Percentiles rank a stretch among this genome's conserved stretches.
These are phyloP conservation scores for Ogataea pini DNA, from an alignment of 805 yeast genomes.

Conservation along the genomic window DNA sequence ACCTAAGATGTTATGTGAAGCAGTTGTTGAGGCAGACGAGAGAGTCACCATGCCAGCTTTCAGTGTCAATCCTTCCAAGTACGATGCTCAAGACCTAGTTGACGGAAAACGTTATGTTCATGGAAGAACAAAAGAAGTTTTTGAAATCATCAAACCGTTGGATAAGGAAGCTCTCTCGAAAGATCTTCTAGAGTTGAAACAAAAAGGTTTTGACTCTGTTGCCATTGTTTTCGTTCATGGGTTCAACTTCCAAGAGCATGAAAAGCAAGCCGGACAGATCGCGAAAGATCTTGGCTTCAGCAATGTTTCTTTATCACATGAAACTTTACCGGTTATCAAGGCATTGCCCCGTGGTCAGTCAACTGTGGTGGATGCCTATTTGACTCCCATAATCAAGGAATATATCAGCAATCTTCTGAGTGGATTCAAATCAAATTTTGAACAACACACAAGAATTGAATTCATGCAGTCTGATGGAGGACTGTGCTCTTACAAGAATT, in stretches of 20 bases:
- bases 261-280: conserved; percentile 34
- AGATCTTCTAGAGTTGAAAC: conserved; percentile 29
- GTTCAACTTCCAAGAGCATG: conserved; percentile 41
- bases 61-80: conserved; percentile 24
- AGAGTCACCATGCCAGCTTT: conserved; percentile 28
- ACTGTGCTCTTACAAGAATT: conserved; percentile 50
- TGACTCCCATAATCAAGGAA: conserved; percentile 44
- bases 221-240: conserved; percentile 41
- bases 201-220: conserved; percentile 34
- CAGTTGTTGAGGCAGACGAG: conserved; percentile 25
- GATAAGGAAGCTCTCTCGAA: conserved; percentile 24
- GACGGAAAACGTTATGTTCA: conserved; percentile 33
- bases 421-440: conserved; percentile 37
- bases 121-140: conserved; percentile 42
- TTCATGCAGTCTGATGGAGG: conserved; percentile 66
- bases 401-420: conserved; percentile 40
- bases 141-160: conserved; percentile 39
- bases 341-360: conserved; percentile 44
- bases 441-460: conserved; percentile 39
- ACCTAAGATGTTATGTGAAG: conserved; percentile 24
- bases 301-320: conserved; percentile 36
- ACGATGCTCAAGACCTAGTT: conserved; percentile 17
- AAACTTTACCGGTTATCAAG: conserved; percentile 40
- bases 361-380: conserved; percentile 43
- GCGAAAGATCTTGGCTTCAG: conserved; percentile 53